Evolutionary conservation across 2,329 filamentous ascomycete species (phyloP), one percentile per base, ranked within the genome.

Genomic region (Botrytis squamosa): DNA sequence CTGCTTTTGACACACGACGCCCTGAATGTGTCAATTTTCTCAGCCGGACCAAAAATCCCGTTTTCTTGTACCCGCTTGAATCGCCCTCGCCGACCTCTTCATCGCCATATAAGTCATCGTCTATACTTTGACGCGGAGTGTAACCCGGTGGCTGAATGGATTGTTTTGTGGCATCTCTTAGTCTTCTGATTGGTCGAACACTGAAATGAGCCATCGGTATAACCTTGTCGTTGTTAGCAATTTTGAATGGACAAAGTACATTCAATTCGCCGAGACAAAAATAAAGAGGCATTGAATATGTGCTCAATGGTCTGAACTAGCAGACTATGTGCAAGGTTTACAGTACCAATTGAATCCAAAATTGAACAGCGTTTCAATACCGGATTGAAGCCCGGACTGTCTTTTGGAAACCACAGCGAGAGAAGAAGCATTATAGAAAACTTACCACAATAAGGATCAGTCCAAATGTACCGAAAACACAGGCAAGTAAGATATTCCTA

Each of bases 151-250:
- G 80, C 12, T 78, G 71, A 69, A 81, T 77, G 16, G 79, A 78
- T 67, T 80, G 79, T 71, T 80, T 75, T 14, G 80, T 81, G 12
- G 80, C 78, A 75, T 80, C 79, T 69, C 78, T 74, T 36, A 81
- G 62, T 55, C 78, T 77, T 55, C 77, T 74, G 68, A 66, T 97
- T 0, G 95, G 95, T 77, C 90, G 85, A 65, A 96, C 93, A 67
- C 92, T 92, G 74, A 92, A 88, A 80, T 97, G 94, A 1, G 94
- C 93, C 55, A 94, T 89, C 0, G 94, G 93, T 55, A 95, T 87
- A 3, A 93, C 86, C 71, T 72, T 55, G 16, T 40, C 7, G 3
- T 22, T 49, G 29, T 69, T 59, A 72, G 63, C 33, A 38, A 46
- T 25, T 36, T 49, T 36, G 18, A 33, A 38, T 40, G 40, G 3